These are phyloP conservation scores for Lactarius tabidus DNA, from an alignment of 768 basidiomycete genomes.

Conservation along the genomic window DNA sequence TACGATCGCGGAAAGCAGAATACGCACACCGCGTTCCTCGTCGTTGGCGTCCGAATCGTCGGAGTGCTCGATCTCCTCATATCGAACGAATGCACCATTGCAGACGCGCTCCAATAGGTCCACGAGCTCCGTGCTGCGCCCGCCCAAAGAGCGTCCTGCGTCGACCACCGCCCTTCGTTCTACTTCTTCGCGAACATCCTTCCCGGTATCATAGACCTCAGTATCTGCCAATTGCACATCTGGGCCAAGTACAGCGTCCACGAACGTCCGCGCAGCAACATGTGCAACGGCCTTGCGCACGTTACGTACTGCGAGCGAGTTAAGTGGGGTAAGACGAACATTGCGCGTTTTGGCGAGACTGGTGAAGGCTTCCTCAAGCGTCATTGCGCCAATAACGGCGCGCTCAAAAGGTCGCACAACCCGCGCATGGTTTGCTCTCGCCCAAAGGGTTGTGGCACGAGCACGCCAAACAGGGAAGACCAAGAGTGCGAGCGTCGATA, in stretches of 20 bases:
- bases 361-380: constrained; percentile 50
- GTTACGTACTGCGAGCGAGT: constrained; percentile 46
- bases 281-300: constrained; percentile 50
- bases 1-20: constrained; percentile 56
- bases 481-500: constrained; percentile 56
- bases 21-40: constrained; percentile 50
- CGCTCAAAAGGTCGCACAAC: constrained; percentile 45
- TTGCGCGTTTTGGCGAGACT: constrained; percentile 34
- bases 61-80: constrained; percentile 30
- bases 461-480: constrained; percentile 42
- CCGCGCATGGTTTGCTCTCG: constrained; percentile 33
- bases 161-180: constrained; percentile 50
- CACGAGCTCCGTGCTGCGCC: constrained; percentile 50
- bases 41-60: constrained; percentile 24
- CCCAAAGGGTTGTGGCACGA: constrained; percentile 46
- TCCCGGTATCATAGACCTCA: constrained; percentile 31
- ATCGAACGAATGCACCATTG: constrained; percentile 28
- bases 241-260: constrained; percentile 38
- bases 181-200: constrained; percentile 34
- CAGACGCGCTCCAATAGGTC: constrained; percentile 49
- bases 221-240: constrained; percentile 17
- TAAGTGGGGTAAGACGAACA: constrained; percentile 37
- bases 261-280: constrained; percentile 54
- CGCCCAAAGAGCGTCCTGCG: constrained; percentile 62
- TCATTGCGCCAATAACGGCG: constrained; percentile 50